These are phyloP conservation scores for Musa schizocarpa DNA, from an alignment of 176 grass and related monocot genomes.

Conservation along the genomic window DNA sequence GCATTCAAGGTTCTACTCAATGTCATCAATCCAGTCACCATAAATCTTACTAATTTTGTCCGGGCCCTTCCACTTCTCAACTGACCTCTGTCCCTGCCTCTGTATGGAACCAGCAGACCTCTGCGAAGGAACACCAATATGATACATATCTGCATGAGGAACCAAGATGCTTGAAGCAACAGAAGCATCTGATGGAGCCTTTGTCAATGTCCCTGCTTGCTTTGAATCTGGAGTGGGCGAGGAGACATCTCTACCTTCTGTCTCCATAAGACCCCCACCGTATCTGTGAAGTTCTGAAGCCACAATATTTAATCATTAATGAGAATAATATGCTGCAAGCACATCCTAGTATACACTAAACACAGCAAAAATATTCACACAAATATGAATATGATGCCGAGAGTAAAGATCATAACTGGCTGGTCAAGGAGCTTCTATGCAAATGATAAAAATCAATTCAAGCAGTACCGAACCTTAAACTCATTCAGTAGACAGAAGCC, in stretches of 20 bases:
- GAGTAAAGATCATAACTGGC: too few species aligned
- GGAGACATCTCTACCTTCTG: slow-evolving; percentile 42
- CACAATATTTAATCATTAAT: slow-evolving; percentile 3
- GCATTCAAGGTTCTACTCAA: slow-evolving; percentile 36
- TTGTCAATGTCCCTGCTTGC: slow-evolving; percentile 2
- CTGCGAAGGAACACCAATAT: slow-evolving; percentile 12
- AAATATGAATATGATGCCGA: not conserved
- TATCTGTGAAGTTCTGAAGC: slow-evolving; percentile 86
- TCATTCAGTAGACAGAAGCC: not conserved
- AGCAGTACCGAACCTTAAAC: too few species aligned
- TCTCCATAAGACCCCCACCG: slow-evolving; percentile 62
- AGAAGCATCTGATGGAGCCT: slow-evolving; percentile 4
- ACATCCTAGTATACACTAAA: not conserved
- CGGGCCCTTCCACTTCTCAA: slow-evolving; percentile 94
- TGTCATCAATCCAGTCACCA: slow-evolving; percentile 48
- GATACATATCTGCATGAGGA: slow-evolving; percentile 15
- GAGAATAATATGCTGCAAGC: not conserved
- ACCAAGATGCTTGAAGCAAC: not conserved
- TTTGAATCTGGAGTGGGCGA: slow-evolving; percentile 38
- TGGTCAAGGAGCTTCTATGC: too few species aligned
- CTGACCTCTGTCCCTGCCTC: slow-evolving; percentile 53
- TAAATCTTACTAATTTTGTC: slow-evolving; percentile 57
- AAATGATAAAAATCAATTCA: too few species aligned
- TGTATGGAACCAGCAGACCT: slow-evolving; percentile 1
- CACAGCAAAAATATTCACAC: not conserved